Percentiles rank a stretch among this genome's conserved stretches.
Conservation (phyloP, 768 basidiomycete species). For the Udeniomyces megalosporus region DNA sequence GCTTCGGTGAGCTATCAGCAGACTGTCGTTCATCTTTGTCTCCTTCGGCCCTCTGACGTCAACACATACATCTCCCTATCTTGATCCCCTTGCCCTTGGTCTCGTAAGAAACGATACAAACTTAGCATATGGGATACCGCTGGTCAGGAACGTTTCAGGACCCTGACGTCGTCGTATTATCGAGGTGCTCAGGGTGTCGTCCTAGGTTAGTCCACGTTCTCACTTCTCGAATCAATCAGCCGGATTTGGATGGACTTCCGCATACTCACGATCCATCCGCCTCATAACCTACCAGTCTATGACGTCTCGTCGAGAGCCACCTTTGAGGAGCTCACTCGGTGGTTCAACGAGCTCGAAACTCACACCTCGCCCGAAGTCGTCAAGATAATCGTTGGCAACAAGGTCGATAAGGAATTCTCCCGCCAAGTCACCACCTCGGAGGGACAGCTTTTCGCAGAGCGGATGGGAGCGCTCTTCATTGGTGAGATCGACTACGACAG, state of each 20-base stretch:
- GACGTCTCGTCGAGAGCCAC: constrained; percentile 85
- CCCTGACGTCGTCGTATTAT: constrained; percentile 89
- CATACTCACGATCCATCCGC: neutral
- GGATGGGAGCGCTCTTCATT: constrained; percentile 71
- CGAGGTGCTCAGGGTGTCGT: constrained; percentile 40
- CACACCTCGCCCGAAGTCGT: constrained; percentile 74
- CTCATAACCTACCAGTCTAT: constrained; percentile 46
- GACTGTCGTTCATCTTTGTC: no score
- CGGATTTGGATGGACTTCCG: neutral
- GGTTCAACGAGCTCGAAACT: constrained; percentile 81
- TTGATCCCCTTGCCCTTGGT: no score
- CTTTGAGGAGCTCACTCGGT: constrained; percentile 82
- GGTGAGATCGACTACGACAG: constrained; percentile 17
- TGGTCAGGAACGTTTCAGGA: constrained; percentile 91
- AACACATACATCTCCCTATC: no score
- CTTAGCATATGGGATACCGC: constrained; percentile 81
- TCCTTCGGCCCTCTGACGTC: no score
- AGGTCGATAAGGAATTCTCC: constrained; percentile 62
- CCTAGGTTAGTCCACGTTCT: constrained; percentile 26
- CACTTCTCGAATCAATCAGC: neutral
- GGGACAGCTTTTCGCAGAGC: constrained; percentile 58
- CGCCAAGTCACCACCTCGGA: constrained; percentile 69
- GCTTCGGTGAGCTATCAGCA: neutral
- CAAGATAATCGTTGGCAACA: constrained; percentile 81
- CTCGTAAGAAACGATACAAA: constrained; percentile 40